Evolutionary conservation across 139 green algal genomes (phyloP).

Genomic region (Micractinium conductrix): DNA sequence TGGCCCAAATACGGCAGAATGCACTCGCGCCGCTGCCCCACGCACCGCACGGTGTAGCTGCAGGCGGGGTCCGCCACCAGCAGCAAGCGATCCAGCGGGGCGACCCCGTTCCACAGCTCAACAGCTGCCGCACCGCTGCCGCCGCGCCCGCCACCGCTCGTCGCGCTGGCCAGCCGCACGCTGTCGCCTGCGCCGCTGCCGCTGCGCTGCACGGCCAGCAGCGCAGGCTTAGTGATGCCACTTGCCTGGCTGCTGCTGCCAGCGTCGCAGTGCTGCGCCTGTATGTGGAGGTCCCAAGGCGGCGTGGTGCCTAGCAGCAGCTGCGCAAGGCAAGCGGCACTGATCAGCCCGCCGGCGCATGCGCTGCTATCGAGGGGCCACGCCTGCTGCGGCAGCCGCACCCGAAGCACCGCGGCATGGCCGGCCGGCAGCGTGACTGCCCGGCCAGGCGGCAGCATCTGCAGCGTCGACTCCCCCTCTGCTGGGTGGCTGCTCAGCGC

Average conservation of each 20-base stretch:
- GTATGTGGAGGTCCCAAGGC: slow-evolving; percentile 11
- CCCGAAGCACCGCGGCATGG: neutral
- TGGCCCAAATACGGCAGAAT: too few species aligned
- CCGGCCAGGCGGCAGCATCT: neutral
- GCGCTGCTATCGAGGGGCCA: neutral
- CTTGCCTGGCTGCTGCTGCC: neutral
- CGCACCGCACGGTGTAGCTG: neutral
- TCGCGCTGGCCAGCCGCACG: neutral
- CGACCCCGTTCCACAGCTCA: slow-evolving; percentile 25
- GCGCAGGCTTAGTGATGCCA: neutral
- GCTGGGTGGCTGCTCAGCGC: neutral
- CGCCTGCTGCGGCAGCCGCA: neutral
- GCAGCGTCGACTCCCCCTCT: neutral
- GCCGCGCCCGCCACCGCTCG: neutral
- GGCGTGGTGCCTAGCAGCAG: slow-evolving; percentile 14
- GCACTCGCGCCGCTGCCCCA: neutral
- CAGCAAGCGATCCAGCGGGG: neutral
- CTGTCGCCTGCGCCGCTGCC: neutral
- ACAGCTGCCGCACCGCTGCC: neutral
- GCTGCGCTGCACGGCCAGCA: neutral
- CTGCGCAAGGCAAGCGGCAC: neutral
- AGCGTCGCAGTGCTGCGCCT: neutral
- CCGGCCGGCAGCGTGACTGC: neutral
- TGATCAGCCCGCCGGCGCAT: too few species aligned
- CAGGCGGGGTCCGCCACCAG: slow-evolving; percentile 25